These are phyloP conservation scores for Cyberlindnera maclurae DNA, from an alignment of 805 yeast species.

Conservation along the genomic window DNA sequence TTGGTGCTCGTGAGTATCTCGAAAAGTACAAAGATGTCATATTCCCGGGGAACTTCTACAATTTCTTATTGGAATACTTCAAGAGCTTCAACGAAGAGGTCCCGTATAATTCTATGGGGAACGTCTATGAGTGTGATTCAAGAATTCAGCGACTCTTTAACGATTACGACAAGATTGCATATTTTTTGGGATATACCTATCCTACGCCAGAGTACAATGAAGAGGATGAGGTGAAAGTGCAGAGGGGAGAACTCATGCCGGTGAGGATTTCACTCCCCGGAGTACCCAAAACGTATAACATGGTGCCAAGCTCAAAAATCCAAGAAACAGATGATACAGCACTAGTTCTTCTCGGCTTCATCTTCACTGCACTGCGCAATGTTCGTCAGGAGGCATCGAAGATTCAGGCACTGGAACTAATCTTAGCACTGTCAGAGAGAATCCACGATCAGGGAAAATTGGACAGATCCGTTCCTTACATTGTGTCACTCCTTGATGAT, in stretches of 20 bases:
- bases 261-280: constrained; percentile 46
- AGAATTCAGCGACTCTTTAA: constrained; percentile 53
- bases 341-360: constrained; percentile 48
- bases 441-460: constrained; percentile 77
- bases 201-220: not conserved
- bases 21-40: constrained; percentile 38
- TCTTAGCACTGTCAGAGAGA: constrained; percentile 68
- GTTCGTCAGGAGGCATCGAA: constrained; percentile 54
- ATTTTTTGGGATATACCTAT: constrained; percentile 31
- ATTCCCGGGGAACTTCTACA: constrained; percentile 66
- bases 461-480: constrained; percentile 78
- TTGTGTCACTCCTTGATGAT: constrained; percentile 69
- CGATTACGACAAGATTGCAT: constrained; percentile 47
- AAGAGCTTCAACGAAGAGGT: constrained; percentile 28
- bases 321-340: constrained; percentile 38
- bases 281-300: constrained; percentile 37
- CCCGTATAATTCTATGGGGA: constrained; percentile 18
- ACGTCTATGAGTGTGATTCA: constrained; percentile 40
- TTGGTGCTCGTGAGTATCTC: constrained; percentile 47
- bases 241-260: constrained; percentile 23
- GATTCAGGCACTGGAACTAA: constrained; percentile 65
- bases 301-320: constrained; percentile 30
- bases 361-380: constrained; percentile 55
- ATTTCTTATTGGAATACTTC: constrained; percentile 64
- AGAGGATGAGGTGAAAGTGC: constrained; percentile 5